Conservation (phyloP, 805 yeast species). For the Candida sanyiensis region DNA sequence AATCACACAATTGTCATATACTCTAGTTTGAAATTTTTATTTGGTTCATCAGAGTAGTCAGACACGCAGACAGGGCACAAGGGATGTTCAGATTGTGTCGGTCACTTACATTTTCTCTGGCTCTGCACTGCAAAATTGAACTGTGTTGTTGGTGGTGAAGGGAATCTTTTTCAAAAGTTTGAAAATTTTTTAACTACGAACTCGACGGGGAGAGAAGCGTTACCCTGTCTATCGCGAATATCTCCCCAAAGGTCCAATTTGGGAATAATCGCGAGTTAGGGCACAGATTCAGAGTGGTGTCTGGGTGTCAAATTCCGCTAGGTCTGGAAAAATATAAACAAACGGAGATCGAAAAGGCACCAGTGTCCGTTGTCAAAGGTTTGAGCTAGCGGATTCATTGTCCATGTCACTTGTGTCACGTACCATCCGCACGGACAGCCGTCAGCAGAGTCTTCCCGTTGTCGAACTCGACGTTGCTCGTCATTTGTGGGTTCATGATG, state of each 20-base stretch:
- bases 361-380: no score
- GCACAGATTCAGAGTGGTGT: conserved; percentile 6
- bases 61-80: neutral
- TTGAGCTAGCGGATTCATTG: neutral
- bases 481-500: conserved; percentile 17
- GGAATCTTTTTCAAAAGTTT: neutral
- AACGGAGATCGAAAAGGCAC: no score
- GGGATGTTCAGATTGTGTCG: neutral
- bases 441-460: neutral
- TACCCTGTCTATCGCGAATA: conserved; percentile 1
- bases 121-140: neutral
- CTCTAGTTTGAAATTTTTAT: conserved; percentile 54
- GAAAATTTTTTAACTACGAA: conserved; percentile 2
- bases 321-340: conserved; percentile 7
- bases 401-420: conserved; percentile 14
- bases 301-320: conserved; percentile 1
- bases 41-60: conserved; percentile 24
- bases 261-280: conserved; percentile 7
- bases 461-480: conserved; percentile 23
- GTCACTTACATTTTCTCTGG: conserved; percentile 9
- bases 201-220: neutral
- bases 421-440: conserved; percentile 11
- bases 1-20: conserved; percentile 55
- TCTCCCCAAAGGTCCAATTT: neutral
- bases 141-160: neutral